Evolutionary conservation across 2,329 filamentous ascomycete genomes (phyloP).

Genomic region (Diaporthe sp.): DNA sequence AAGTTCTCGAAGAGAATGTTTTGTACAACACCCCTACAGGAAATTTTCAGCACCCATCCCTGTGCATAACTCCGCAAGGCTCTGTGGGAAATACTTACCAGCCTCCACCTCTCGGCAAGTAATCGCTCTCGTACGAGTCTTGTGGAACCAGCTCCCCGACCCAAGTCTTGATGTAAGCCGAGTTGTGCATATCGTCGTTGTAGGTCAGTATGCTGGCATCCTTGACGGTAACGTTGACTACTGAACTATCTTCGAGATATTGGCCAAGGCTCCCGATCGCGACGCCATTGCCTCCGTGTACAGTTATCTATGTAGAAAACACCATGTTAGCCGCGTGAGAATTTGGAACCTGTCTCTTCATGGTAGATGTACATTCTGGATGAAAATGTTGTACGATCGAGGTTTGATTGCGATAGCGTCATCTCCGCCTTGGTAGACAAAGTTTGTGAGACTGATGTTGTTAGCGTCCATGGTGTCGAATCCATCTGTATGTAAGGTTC

Average conservation of each 20-base stretch:
- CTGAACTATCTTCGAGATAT: constrained; percentile 66
- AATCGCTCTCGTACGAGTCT: constrained; percentile 60
- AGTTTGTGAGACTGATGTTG: constrained; percentile 62
- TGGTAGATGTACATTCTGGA: constrained; percentile 54
- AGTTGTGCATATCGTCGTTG: constrained; percentile 61
- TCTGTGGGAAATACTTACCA: constrained; percentile 43
- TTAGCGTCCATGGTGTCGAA: constrained; percentile 68
- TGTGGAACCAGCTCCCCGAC: constrained; percentile 61
- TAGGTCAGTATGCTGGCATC: constrained; percentile 59
- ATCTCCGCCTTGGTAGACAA: constrained; percentile 68
- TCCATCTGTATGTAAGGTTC: constrained; percentile 57
- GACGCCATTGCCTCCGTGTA: constrained; percentile 66
- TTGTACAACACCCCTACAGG: constrained; percentile 57
- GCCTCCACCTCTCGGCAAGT: constrained; percentile 62
- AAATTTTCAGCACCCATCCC: not conserved
- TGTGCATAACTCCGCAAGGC: too few relatives aligned
- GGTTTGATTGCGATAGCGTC: constrained; percentile 70
- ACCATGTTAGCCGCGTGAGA: not conserved
- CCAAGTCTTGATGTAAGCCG: constrained; percentile 70
- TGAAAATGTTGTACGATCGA: constrained; percentile 62
- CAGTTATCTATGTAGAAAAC: constrained; percentile 48
- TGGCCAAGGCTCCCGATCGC: constrained; percentile 68
- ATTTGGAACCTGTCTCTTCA: not conserved
- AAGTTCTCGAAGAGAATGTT: constrained; percentile 67
- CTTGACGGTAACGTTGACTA: constrained; percentile 61